A percentile compares a stretch with the other conserved stretches of the same genome.
phyloP scores from a whole-genome alignment of 768 basidiomycete species.

The Tulasnella calospora region DNA sequence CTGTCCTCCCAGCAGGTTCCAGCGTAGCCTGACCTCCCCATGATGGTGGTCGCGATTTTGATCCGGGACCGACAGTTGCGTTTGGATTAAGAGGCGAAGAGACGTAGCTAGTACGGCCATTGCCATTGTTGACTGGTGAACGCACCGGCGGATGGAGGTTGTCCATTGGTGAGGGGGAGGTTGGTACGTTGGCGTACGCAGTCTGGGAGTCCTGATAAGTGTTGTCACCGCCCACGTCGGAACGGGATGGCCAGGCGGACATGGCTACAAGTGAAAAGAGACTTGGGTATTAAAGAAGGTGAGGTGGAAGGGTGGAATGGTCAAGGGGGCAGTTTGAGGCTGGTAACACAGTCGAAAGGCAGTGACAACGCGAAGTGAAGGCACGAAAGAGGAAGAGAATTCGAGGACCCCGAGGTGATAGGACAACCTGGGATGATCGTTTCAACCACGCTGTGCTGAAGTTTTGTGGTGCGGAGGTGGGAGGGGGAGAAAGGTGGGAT shows the following conservation, averaged over 20 bases:
- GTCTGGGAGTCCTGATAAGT: conserved; percentile 6
- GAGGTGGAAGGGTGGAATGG: conserved; percentile 3
- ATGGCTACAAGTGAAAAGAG: not conserved
- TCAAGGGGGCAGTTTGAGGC: conserved; percentile 3
- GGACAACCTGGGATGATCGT: not conserved
- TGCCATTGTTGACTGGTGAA: not conserved
- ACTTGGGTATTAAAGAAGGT: conserved; percentile 9
- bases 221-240: not conserved
- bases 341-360: conserved; percentile 3
- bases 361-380: not conserved
- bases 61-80: not conserved
- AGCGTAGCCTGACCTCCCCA: not conserved
- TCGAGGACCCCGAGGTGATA: not conserved
- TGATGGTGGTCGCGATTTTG: conserved; percentile 14
- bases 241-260: conserved; percentile 17
- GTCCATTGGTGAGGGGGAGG: conserved; percentile 17
- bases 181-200: conserved; percentile 20
- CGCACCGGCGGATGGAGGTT: conserved; percentile 13
- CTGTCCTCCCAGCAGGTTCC: not conserved
- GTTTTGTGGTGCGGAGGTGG: not conserved
- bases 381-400: not conserved
- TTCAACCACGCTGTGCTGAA: not conserved
- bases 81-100: conserved; percentile 27
- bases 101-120: conserved; percentile 4
- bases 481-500: not conserved